A percentile compares a stretch with the other conserved stretches of the same genome.
Evolutionary conservation across 2,329 filamentous ascomycete genomes (phyloP).

Genomic region (Paramyrothecium sp.): DNA sequence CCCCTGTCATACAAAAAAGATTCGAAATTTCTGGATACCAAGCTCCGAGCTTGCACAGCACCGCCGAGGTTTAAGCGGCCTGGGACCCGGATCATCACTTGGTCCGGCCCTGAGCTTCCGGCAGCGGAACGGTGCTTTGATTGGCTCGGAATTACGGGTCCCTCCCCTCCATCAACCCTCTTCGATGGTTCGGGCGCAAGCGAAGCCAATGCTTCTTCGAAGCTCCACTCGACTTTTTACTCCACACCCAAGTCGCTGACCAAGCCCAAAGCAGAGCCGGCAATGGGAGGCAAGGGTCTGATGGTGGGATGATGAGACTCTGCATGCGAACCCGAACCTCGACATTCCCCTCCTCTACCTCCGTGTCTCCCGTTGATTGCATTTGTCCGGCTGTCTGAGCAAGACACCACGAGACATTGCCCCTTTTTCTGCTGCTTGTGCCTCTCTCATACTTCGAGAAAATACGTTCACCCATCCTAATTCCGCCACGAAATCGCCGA

Average conservation of each 20-base stretch:
- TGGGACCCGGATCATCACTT: not conserved
- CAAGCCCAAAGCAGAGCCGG: too few relatives aligned
- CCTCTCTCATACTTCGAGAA: not conserved
- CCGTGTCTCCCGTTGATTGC: not conserved
- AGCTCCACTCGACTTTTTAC: too few relatives aligned
- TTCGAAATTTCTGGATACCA: not conserved
- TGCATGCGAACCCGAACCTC: not conserved
- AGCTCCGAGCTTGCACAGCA: not conserved
- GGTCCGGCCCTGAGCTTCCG: not conserved
- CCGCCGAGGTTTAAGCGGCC: not conserved
- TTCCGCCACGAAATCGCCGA: not conserved
- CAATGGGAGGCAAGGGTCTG: not conserved
- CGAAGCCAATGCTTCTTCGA: too few relatives aligned
- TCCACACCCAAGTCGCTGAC: too few relatives aligned
- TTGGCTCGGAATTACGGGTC: not conserved
- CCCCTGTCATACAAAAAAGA: not conserved
- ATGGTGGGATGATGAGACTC: not conserved
- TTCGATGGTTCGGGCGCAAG: too few relatives aligned
- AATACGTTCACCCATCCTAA: conserved; percentile 1
- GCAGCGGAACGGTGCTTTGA: not conserved
- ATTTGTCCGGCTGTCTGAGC: not conserved
- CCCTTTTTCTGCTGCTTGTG: not conserved
- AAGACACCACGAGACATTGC: not conserved
- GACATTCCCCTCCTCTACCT: not conserved
- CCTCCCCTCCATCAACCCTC: not conserved